Base-by-base conservation (phyloP, 176 grass and related monocot species). In the Oryza longistaminata region DNA sequence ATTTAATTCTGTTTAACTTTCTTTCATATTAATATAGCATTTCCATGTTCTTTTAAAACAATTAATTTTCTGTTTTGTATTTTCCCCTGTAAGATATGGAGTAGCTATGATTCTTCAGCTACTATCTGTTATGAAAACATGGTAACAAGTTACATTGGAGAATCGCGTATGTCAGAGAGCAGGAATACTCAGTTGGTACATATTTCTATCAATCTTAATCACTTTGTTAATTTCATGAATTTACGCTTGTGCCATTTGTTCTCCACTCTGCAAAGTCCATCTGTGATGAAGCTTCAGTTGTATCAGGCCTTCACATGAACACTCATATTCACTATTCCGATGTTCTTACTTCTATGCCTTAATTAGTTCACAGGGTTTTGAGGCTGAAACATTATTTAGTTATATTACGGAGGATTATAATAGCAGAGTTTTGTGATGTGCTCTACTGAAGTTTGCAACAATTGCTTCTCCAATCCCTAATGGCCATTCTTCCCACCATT, bases 161-260 rank as follows among this genome's bases (percentile, higher is more conserved):
- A 87, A 70, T 79, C 73, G 52, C 31, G 74, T 82, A 66, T 86
- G n/a, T 50, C 79, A 43, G 53, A 82, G 25, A 85, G 37, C 55
- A 29, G 67, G 52, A 81, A 89, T 91, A 49, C 64, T 82, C 84
- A 89, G 76, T 55, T 94, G 92, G 92, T 94, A 91, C 66, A 71
- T 29, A 78, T 66, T 40, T 79, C 46, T 94, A 42, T 67, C 53
- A 79, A 73, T 68, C 37, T 89, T 69, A 74, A 64, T 29, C 76
- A 74, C 24, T 66, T 62, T 76, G 9, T 27, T 55, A 11, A 64
- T 24, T 88, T 79, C 2, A 65, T 43, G 70, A 33, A 73, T 53
- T n/a, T 29, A 22, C 53, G 11, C 52, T 73, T 82, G 10, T 25
- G 21, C 3, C 53, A 35, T 82, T 71, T 60, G 65, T 73, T 31